Evolutionary conservation across 2,329 filamentous ascomycete genomes (phyloP), one percentile per base, ranked within the genome.

Genomic region (Cladosporium phlei): DNA sequence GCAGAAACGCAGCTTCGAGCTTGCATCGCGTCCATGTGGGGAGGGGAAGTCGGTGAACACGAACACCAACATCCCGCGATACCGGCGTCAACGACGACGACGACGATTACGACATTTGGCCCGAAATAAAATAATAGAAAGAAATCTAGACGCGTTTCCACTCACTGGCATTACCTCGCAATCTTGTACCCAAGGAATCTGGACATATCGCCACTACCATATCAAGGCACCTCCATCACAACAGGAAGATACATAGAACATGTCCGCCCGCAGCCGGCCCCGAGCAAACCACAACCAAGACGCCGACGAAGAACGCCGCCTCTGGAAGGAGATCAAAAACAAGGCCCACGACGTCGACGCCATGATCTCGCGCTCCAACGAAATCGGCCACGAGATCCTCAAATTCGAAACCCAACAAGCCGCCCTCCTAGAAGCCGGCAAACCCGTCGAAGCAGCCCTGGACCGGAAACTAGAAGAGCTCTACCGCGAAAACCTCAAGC

Each of bases 311-410:
- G 72, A 75, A 57, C 64, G 70, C 24, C 63, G 69, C 12, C 58
- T 76, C 45, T 76, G 73, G 73, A 71, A 68, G 44, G 66, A 69
- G 49, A 71, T 76, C 48, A 66, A 66, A 42, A 62, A 64, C 32
- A 69, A 72, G 52, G 70, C 67, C 5, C 69, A 66, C 39, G 64
- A 69, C 35, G 67, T 73, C 21, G 72, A 75, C 48, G 59, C 56
- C 29, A 67, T 73, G 55, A 67, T 72, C 58, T 49, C 59, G 17
- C 51, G 61, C 30, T 64, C 62, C 10, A 59, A 64, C 24, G 59
- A 58, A 3, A 63, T 66, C 28, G 63, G 64, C 28, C 28, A 51
- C n/a, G 62, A 67, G 38, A 66, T 67, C 14, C 52, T 67, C n/a
- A 55, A 65, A 12, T 55, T 62, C 3, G 64, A 67, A 39, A 54